A percentile compares a stretch with the other conserved stretches of the same genome.
These are phyloP conservation scores for Fusarium floridanum DNA, from an alignment of 2,329 filamentous ascomycete genomes.

Conservation along the genomic window DNA sequence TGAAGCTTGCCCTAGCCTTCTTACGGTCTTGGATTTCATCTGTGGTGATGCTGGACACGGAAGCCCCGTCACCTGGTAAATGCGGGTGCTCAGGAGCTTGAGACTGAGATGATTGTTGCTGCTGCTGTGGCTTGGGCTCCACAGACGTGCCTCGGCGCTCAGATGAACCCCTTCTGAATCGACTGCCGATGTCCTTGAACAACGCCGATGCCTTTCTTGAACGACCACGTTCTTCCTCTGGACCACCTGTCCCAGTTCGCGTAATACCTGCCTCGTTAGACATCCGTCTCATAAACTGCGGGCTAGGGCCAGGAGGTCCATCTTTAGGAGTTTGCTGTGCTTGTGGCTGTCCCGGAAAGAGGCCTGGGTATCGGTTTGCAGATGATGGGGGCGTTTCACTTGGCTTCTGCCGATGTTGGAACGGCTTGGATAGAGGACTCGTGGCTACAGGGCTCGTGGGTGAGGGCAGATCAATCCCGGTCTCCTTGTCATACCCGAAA, in stretches of 20 bases:
- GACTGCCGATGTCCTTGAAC: constrained; percentile 66
- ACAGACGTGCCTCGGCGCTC: constrained; percentile 50
- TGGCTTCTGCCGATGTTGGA: constrained; percentile 44
- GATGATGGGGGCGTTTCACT: constrained; percentile 64
- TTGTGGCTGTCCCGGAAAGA: constrained; percentile 54
- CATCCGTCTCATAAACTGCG: constrained; percentile 32
- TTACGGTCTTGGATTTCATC: constrained; percentile 55
- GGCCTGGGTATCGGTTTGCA: constrained; percentile 62
- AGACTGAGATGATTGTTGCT: constrained; percentile 1
- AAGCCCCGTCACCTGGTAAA: constrained; percentile 52
- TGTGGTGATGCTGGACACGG: constrained; percentile 57
- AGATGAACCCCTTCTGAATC: constrained; percentile 53
- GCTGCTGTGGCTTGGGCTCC: constrained; percentile 27
- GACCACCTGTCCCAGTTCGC: constrained; percentile 46
- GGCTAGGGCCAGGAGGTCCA: constrained; percentile 9
- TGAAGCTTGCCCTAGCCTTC: constrained; percentile 56
- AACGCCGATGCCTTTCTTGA: constrained; percentile 58
- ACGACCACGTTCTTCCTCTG: constrained; percentile 53
- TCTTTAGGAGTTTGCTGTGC: constrained; percentile 34
- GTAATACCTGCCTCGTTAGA: constrained; percentile 46
- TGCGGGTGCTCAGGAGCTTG: not conserved
- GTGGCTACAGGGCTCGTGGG: constrained; percentile 14
- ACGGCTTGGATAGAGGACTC: constrained; percentile 17
- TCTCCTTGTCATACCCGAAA: constrained; percentile 61
- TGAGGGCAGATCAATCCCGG: constrained; percentile 50